Base-by-base conservation (phyloP, 805 yeast species). In the Blastobotrys parvus region DNA sequence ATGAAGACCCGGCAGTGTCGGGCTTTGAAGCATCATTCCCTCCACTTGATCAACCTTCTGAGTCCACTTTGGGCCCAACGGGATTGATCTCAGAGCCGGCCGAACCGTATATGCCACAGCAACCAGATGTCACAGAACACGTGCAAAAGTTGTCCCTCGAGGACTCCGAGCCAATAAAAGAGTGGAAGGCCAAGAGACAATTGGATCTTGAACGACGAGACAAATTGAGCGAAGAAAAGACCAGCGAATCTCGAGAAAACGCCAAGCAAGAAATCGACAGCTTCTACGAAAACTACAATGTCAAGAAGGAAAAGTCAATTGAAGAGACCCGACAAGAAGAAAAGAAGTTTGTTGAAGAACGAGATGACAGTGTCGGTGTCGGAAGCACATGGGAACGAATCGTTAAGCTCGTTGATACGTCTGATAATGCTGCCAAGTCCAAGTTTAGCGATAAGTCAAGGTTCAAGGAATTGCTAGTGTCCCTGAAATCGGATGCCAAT, bases 231-330 rank as follows among this genome's bases (percentile, higher is more conserved):
- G 68, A 67, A 17, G 68, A 75, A 52, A 82, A 77, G 60, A 75
- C 82, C 57, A 68, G 68, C 23, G 86, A 79, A 47, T 72, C 87
- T 45, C 74, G 82, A 44, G 74, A 76, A 41, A 80, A 81, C 49
- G 97, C 97, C 7, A 76, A 77, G 57, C 78, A 79, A 60, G 80
- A 87, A 42, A 77, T 88, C 57, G 96, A 90, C 61, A 95, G 84
- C 50, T 90, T 90, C 63, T 90, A 90, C 63, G 95, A 86, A 55
- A 81, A 80, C 58, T 90, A 90, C 71, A 88, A 86, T 67, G 70
- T 72, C 58, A 89, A 89, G 68, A 82, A 79, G 63, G 90, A 86
- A 42, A 74, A 74, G 51, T 75, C 78, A 41, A 67, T 80, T 44
- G 79, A 75, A 47, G 72, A 74, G 45, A 80, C 84, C 10, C 70